These are phyloP conservation scores for Eurotiales sp. DNA, from an alignment of 2,329 filamentous ascomycete species.

Conservation along the genomic window DNA sequence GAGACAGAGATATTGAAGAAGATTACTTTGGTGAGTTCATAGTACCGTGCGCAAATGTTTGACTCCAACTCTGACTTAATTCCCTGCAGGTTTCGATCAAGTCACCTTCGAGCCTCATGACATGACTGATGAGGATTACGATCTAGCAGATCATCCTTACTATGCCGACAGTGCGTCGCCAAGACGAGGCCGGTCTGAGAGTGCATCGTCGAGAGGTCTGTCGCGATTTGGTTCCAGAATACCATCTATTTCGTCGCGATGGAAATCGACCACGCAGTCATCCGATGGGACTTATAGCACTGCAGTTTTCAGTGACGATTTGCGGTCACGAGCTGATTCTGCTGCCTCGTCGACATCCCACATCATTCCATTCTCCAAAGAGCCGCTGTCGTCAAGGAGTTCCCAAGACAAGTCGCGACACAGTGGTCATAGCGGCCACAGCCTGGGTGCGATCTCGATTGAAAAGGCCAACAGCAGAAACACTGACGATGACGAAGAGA, in stretches of 20 bases:
- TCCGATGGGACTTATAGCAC: constrained; percentile 21
- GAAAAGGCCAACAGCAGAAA: constrained; percentile 50
- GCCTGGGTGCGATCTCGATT: constrained; percentile 50
- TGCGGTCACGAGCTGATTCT: constrained; percentile 42
- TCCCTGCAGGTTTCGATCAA: constrained; percentile 10
- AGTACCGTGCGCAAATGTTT: not conserved
- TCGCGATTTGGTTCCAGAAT: constrained; percentile 66
- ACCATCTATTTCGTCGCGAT: constrained; percentile 64
- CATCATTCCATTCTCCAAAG: constrained; percentile 31
- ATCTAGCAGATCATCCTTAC: constrained; percentile 9
- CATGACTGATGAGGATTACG: constrained; percentile 6
- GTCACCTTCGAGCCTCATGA: constrained; percentile 7
- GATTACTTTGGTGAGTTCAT: constrained; percentile 69
- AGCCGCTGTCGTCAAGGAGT: constrained; percentile 56
- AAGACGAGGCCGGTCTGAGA: constrained; percentile 53
- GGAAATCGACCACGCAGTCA: constrained; percentile 30
- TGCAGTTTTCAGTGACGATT: constrained; percentile 26
- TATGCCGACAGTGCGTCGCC: not conserved
- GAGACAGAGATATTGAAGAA: constrained; percentile 49
- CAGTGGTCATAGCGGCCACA: constrained; percentile 50
- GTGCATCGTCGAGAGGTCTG: constrained; percentile 45
- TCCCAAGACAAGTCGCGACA: constrained; percentile 53
- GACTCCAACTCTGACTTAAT: constrained; percentile 8
- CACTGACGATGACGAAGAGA: constrained; percentile 54
- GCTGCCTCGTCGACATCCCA: constrained; percentile 32